phyloP scores from a whole-genome alignment of 805 yeast genomes.

The Yarrowia sp. region DNA sequence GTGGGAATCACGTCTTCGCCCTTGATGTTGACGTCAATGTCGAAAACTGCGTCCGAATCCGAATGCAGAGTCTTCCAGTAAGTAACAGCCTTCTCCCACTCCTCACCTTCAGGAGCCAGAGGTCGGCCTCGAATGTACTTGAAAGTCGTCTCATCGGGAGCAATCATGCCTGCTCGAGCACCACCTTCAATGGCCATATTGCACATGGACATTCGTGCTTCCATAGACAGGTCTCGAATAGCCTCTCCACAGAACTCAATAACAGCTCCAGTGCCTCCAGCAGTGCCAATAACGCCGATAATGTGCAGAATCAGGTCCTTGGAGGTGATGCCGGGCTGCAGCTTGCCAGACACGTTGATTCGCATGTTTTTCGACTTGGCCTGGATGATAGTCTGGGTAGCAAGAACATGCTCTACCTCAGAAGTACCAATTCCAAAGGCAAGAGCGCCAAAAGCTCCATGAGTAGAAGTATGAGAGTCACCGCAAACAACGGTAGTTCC shows the following conservation, averaged over 20 bases:
- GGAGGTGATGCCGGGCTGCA: slow-evolving; percentile 86
- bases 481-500: slow-evolving; percentile 99
- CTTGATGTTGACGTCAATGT: slow-evolving; percentile 72
- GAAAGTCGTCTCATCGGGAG: slow-evolving; percentile 87
- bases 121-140: slow-evolving; percentile 91
- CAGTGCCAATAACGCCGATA: slow-evolving; percentile 96
- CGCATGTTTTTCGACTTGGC: slow-evolving; percentile 95
- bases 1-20: slow-evolving; percentile 91
- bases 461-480: slow-evolving; percentile 97
- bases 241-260: slow-evolving; percentile 97
- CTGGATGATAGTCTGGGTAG: slow-evolving; percentile 92
- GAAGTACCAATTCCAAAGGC: slow-evolving; percentile 99
- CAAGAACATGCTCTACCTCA: slow-evolving; percentile 97
- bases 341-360: slow-evolving; percentile 76
- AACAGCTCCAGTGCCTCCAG: slow-evolving; percentile 98
- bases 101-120: slow-evolving; percentile 86
- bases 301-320: slow-evolving; percentile 93
- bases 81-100: slow-evolving; percentile 89
- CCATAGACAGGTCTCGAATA: slow-evolving; percentile 85
- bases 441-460: slow-evolving; percentile 96
- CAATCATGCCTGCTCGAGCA: slow-evolving; percentile 99
- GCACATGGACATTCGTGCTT: slow-evolving; percentile 99
- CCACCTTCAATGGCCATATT: slow-evolving; percentile 99
- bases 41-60: slow-evolving; percentile 89
- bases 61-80: slow-evolving; percentile 89